Conservation (phyloP, 2,329 filamentous ascomycete species). For the Calonectria multiphialidica region DNA sequence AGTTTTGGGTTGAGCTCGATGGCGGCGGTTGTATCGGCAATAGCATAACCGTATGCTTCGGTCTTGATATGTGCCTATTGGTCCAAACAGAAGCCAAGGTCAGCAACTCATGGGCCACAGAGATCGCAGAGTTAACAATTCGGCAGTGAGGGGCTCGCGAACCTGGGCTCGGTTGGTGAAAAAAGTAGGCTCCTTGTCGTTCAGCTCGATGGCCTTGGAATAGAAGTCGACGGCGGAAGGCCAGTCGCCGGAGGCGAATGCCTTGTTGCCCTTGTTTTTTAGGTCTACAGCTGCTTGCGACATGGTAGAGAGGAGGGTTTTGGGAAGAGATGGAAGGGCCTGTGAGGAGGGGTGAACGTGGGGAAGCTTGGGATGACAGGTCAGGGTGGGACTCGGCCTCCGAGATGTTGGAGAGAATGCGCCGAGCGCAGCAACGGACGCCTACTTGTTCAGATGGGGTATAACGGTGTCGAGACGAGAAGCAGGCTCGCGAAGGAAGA, state of each 20-base stretch:
- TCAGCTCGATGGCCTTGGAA: slow-evolving; percentile 85
- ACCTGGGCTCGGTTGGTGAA: slow-evolving; percentile 97
- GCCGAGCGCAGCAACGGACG: slow-evolving; percentile 34
- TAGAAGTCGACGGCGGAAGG: slow-evolving; percentile 85
- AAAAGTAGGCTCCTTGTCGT: slow-evolving; percentile 88
- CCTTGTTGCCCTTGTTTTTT: slow-evolving; percentile 95
- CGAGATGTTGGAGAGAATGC: slow-evolving; percentile 36
- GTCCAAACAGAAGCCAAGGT: slow-evolving; percentile 41
- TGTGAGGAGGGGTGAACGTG: slow-evolving; percentile 17
- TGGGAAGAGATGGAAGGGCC: slow-evolving; percentile 6
- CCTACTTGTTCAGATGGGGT: neutral
- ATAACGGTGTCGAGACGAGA: neutral
- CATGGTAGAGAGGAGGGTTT: slow-evolving; percentile 49
- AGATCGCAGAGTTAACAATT: neutral
- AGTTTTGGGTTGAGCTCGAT: slow-evolving; percentile 90
- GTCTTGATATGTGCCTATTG: slow-evolving; percentile 90
- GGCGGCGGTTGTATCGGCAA: slow-evolving; percentile 90
- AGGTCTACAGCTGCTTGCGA: slow-evolving; percentile 79
- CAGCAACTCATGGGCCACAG: slow-evolving; percentile 57
- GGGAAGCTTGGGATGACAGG: slow-evolving; percentile 20
- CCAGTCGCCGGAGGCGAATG: slow-evolving; percentile 91
- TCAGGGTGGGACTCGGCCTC: slow-evolving; percentile 32
- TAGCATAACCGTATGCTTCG: slow-evolving; percentile 93
- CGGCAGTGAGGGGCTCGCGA: slow-evolving; percentile 44
- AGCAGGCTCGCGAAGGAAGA: slow-evolving; percentile 11